Evolutionary conservation across 805 yeast species (phyloP), one percentile per base, ranked within the genome.

Genomic region (Blastobotrys attinorum): DNA sequence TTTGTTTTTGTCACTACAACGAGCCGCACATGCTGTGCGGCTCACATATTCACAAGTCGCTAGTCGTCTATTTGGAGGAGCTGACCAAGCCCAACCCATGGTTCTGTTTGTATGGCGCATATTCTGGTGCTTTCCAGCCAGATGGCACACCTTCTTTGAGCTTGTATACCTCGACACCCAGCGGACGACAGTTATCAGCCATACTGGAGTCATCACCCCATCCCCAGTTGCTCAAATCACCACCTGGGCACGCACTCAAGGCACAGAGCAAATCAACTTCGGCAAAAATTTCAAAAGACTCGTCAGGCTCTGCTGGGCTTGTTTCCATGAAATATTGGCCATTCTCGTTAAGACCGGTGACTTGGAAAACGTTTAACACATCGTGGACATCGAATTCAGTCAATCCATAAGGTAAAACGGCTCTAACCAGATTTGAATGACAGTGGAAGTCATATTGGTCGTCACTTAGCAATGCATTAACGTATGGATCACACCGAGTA

Each of bases 321-420:
- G 84, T 73, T 55, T 77, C 83, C 84, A 78, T 79, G 57, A 75
- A 79, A 58, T 79, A 79, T 56, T 76, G 81, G 56, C 79, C 84
- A 50, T 75, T 64, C 48, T 76, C 80, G 50, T 77, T 76, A 50
- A 78, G 66, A 0, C 85, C 85, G 1, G 84, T 79, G 47, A 79
- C 76, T 59, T 79, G 85, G 63, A 79, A 79, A 29, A 79, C 82
- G 60, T 79, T 79, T 53, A 79, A 64, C 5, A 79, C 84, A 52
- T 79, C 84, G 54, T 79, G 85, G 31, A 79, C 81, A 52, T 79
- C 83, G 47, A 67, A 73, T 56, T 79, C 85, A 17, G 77, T 74
- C 55, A 79, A 70, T 1, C 83, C 84, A 49, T 66, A 65, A 4
- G 82, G 81, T 42, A 73, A 53, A 7, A 79, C 71, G 0, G 83